Conservation (phyloP, 805 yeast species). For the Wickerhamiella kurtzmanii region DNA sequence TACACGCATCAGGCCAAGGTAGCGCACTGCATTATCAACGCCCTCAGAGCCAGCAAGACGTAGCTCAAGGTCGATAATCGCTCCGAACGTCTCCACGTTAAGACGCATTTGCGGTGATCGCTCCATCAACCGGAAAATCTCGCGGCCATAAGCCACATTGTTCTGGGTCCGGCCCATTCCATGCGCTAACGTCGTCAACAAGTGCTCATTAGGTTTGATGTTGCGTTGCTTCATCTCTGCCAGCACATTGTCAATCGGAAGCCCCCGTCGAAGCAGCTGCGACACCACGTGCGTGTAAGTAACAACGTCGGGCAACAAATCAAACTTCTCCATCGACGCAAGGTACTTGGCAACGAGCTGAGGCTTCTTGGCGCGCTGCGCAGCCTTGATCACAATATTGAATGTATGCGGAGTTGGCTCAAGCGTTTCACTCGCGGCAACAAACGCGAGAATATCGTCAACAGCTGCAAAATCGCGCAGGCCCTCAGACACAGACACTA, state of each 20-base stretch:
- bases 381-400: slow-evolving; percentile 37
- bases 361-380: slow-evolving; percentile 30
- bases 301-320: slow-evolving; percentile 42
- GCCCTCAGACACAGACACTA: slow-evolving; percentile 33
- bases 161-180: slow-evolving; percentile 38
- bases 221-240: slow-evolving; percentile 33
- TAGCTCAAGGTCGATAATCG: slow-evolving; percentile 23
- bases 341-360: slow-evolving; percentile 39
- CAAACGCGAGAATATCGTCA: slow-evolving; percentile 29
- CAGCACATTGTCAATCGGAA: slow-evolving; percentile 29
- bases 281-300: slow-evolving; percentile 51
- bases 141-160: slow-evolving; percentile 39
- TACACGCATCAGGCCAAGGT: slow-evolving; percentile 16
- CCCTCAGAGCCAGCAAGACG: slow-evolving; percentile 14
- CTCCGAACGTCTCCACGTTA: slow-evolving; percentile 20
- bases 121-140: slow-evolving; percentile 33
- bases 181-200: slow-evolving; percentile 40
- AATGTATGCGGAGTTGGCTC: slow-evolving; percentile 36
- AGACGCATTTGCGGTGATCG: slow-evolving; percentile 20
- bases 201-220: slow-evolving; percentile 28
- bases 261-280: slow-evolving; percentile 35
- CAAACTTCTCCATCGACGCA: slow-evolving; percentile 31
- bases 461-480: slow-evolving; percentile 34
- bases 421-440: slow-evolving; percentile 24
- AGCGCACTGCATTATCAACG: slow-evolving; percentile 9